phyloP scores from a whole-genome alignment of 495 filamentous ascomycete species.

The Neurospora sp. region DNA sequence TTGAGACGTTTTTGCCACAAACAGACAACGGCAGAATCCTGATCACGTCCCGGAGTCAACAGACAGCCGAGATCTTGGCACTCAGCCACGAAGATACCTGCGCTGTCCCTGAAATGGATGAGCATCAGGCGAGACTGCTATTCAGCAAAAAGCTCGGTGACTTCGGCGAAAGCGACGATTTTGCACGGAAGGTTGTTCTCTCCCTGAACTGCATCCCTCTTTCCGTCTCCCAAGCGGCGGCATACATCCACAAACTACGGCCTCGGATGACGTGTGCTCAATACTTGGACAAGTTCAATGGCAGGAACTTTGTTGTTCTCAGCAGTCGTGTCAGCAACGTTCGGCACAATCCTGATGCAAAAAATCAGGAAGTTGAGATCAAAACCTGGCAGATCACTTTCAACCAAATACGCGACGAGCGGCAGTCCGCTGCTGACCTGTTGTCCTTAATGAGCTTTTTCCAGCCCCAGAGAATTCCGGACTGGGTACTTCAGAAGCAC shows the following conservation, averaged over 20 bases:
- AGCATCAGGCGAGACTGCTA: neutral
- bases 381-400: constrained; percentile 21
- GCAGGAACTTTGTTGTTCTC: neutral
- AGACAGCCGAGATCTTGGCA: neutral
- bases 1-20: neutral
- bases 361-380: neutral
- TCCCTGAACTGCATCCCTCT: constrained; percentile 35
- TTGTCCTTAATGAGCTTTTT: constrained; percentile 28
- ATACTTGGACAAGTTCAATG: neutral
- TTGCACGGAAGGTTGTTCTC: constrained; percentile 11
- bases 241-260: constrained; percentile 22
- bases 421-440: constrained; percentile 23
- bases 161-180: neutral
- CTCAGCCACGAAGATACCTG: neutral
- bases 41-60: neutral
- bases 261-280: neutral
- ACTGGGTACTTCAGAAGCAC: neutral
- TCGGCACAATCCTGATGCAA: neutral
- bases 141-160: neutral
- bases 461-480: constrained; percentile 26
- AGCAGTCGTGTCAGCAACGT: rapidly evolving
- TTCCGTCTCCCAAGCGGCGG: constrained; percentile 35
- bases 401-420: constrained; percentile 14
- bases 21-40: neutral
- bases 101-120: neutral